Conservation (phyloP, 2,329 filamentous ascomycete species). For the Exophiala viscosa region DNA sequence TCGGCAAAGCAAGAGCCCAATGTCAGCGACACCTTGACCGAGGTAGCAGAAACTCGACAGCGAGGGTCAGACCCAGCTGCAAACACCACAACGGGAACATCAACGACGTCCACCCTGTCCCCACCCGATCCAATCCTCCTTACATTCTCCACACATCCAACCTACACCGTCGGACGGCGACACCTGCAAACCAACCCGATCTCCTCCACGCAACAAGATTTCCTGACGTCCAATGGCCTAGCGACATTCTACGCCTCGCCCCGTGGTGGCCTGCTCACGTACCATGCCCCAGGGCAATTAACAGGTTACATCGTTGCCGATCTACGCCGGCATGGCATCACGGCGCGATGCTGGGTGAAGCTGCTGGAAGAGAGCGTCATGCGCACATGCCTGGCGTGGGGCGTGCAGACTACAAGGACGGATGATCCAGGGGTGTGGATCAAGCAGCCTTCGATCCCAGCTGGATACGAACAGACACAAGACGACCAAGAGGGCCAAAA, state of each 20-base stretch:
- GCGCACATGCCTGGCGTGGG: slow-evolving; percentile 58
- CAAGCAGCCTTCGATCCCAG: neutral
- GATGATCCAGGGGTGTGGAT: slow-evolving; percentile 78
- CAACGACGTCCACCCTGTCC: slow-evolving; percentile 20
- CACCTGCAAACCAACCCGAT: slow-evolving; percentile 49
- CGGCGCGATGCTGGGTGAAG: slow-evolving; percentile 71
- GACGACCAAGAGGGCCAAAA: neutral
- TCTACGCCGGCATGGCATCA: slow-evolving; percentile 64
- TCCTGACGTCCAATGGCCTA: slow-evolving; percentile 33
- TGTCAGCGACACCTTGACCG: neutral
- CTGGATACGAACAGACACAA: too few relatives aligned
- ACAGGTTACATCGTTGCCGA: slow-evolving; percentile 93
- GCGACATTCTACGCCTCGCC: slow-evolving; percentile 63
- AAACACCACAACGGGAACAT: neutral
- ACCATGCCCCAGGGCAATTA: slow-evolving; percentile 89
- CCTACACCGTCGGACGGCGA: slow-evolving; percentile 86
- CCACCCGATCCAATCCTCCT: slow-evolving; percentile 66
- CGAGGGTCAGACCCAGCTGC: neutral
- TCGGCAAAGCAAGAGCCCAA: neutral
- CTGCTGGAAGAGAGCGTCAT: slow-evolving; percentile 75
- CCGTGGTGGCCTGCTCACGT: slow-evolving; percentile 89
- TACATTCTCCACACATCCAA: slow-evolving; percentile 76
- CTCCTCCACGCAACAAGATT: slow-evolving; percentile 36
- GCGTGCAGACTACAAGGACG: slow-evolving; percentile 57
- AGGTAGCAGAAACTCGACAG: neutral